A percentile compares a stretch with the other conserved stretches of the same genome.
Conservation (phyloP, 805 yeast genomes). For the Candida taoyuanica region DNA sequence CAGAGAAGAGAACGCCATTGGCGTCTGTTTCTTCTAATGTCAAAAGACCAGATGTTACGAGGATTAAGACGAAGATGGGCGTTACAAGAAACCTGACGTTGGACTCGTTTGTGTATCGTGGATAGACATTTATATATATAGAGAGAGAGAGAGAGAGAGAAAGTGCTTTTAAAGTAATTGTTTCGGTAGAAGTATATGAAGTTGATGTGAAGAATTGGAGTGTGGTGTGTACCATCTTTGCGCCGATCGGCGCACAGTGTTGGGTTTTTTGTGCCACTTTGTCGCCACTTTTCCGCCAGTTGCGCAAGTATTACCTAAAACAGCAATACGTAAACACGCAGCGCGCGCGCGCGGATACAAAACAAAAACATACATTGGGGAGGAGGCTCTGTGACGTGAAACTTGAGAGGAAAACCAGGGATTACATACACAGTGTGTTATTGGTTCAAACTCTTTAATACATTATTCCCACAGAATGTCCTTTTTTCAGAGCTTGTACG, state of each 20-base stretch:
- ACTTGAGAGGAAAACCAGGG: too few species aligned
- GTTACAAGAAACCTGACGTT: conserved; percentile 12
- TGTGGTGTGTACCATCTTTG: too few species aligned
- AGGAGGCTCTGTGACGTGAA: too few species aligned
- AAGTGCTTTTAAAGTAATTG: too few species aligned
- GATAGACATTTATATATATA: too few species aligned
- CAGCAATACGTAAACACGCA: conserved; percentile 17
- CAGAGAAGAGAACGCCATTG: background rate
- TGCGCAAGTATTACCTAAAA: conserved; percentile 5
- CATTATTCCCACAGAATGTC: conserved; percentile 18
- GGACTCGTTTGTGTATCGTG: conserved; percentile 21
- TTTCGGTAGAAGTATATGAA: too few species aligned
- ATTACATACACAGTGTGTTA: too few species aligned
- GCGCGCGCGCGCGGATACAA: conserved; percentile 6
- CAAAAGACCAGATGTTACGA: background rate
- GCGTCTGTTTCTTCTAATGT: background rate
- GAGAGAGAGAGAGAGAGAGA: too few species aligned
- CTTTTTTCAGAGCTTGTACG: conserved; percentile 30
- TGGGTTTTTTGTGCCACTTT: background rate
- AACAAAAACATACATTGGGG: conserved; percentile 8
- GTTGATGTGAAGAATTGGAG: too few species aligned
- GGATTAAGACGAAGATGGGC: conserved; percentile 9
- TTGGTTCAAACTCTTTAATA: too few species aligned
- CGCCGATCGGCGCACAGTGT: background rate
- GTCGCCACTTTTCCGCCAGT: background rate